phyloP scores from a whole-genome alignment of 805 yeast genomes.

The Wickerhamiella galacta region DNA sequence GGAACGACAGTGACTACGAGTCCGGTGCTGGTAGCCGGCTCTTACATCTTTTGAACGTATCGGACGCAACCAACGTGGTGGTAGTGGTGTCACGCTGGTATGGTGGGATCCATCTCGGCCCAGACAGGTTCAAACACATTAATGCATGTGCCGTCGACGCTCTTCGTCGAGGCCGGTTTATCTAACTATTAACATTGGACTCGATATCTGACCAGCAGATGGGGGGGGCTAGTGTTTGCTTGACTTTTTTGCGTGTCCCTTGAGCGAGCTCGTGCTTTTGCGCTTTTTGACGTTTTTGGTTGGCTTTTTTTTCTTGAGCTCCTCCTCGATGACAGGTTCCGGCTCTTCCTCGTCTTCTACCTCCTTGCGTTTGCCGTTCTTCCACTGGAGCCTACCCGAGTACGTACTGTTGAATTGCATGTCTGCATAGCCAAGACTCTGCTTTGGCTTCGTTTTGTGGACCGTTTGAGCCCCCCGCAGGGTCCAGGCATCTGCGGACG shows the following conservation, averaged over 20 bases:
- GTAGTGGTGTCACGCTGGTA: constrained; percentile 86
- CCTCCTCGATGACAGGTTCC: constrained; percentile 2
- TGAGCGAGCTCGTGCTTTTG: constrained; percentile 1
- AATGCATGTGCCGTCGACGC: constrained; percentile 81
- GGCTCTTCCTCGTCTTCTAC: constrained; percentile 4
- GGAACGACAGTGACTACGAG: constrained; percentile 95
- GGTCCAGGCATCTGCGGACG: constrained; percentile 2
- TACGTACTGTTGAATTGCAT: too few species aligned
- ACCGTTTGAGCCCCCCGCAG: constrained; percentile 2
- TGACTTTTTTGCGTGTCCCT: not conserved
- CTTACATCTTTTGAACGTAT: constrained; percentile 50
- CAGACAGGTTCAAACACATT: constrained; percentile 81
- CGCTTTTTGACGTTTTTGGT: constrained; percentile 1
- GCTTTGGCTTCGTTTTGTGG: too few species aligned
- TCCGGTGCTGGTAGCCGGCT: constrained; percentile 86
- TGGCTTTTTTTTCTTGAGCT: constrained; percentile 1
- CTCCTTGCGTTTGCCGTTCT: constrained; percentile 6
- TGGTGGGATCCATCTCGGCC: constrained; percentile 83
- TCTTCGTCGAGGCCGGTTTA: constrained; percentile 44
- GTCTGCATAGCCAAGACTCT: constrained; percentile 3
- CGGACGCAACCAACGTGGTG: constrained; percentile 67
- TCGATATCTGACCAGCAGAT: too few species aligned
- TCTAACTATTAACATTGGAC: too few species aligned
- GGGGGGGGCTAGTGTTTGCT: constrained; percentile 5
- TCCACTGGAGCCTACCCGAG: constrained; percentile 6